These are phyloP conservation scores for Forsythia suspensa DNA, from an alignment of 257 asterid species.

Conservation along the genomic window DNA sequence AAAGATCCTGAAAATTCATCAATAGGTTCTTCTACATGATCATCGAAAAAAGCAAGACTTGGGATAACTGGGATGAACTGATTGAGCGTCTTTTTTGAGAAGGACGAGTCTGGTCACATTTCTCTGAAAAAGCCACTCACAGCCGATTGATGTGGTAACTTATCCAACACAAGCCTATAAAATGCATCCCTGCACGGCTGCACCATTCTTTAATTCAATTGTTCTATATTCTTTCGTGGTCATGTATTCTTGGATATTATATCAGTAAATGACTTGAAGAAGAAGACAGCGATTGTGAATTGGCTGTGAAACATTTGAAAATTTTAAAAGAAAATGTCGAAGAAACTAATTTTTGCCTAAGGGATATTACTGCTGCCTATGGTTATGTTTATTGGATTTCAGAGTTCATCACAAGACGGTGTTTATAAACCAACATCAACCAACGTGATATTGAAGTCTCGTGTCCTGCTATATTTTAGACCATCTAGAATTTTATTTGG, in stretches of 20 bases:
- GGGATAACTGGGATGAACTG: constrained; percentile 76
- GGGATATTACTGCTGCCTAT: neutral
- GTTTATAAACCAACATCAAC: neutral
- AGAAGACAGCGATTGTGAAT: neutral
- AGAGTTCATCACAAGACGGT: neutral
- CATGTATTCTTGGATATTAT: neutral
- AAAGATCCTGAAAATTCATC: constrained; percentile 22
- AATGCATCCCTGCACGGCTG: neutral
- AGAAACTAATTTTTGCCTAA: neutral
- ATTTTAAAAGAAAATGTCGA: too few species aligned
- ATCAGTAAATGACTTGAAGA: neutral
- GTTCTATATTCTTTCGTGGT: neutral
- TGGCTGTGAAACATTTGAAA: too few species aligned
- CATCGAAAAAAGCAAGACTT: constrained; percentile 39
- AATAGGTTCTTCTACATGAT: constrained; percentile 48
- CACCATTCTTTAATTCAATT: neutral
- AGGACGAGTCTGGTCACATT: constrained; percentile 61
- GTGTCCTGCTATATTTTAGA: neutral
- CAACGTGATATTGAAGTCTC: neutral
- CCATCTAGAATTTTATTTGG: neutral
- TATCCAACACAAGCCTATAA: neutral
- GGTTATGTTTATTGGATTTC: neutral
- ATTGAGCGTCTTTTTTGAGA: constrained; percentile 73
- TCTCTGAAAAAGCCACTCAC: constrained; percentile 44
- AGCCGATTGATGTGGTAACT: constrained; percentile 22